phyloP scores from a whole-genome alignment of 1,139 yeast genomes.

The Taiozyma sp. region DNA sequence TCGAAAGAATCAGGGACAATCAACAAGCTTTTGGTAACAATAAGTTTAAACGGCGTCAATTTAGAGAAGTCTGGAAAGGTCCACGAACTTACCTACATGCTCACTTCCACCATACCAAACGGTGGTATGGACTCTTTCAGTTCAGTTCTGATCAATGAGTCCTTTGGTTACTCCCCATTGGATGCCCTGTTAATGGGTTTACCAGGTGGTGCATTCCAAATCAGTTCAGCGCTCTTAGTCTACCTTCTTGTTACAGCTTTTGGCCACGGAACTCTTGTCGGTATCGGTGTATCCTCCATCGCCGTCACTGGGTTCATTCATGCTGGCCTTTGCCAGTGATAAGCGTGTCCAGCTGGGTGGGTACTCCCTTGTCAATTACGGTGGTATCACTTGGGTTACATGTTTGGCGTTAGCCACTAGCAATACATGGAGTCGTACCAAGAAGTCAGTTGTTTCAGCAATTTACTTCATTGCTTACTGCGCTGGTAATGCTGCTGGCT shows the following conservation, averaged over 20 bases:
- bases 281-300: conserved; percentile 29
- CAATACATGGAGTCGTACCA: conserved; percentile 54
- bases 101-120: conserved; percentile 24
- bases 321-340: conserved; percentile 40
- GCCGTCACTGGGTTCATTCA: conserved; percentile 31
- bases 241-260: background rate
- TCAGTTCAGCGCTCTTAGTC: background rate
- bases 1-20: conserved; percentile 43
- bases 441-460: conserved; percentile 39
- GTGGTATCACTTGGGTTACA: conserved; percentile 21
- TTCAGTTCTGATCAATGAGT: conserved; percentile 30
- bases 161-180: conserved; percentile 33
- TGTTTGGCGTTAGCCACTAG: conserved; percentile 29
- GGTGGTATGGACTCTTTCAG: conserved; percentile 25
- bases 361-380: conserved; percentile 20
- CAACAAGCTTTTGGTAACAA: conserved; percentile 54
- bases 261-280: conserved; percentile 24
- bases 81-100: conserved; percentile 39
- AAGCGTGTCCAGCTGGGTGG: conserved; percentile 40
- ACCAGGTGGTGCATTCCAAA: conserved; percentile 37
- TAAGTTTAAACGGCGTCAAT: conserved; percentile 47
- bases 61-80: conserved; percentile 37
- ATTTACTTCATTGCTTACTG: conserved; percentile 48
- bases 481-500: conserved; percentile 51
- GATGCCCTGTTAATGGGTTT: conserved; percentile 36